Percentiles rank a stretch among this genome's conserved stretches.
Evolutionary conservation across 1,284 basidiomycete species (phyloP).

Genomic region (Neonothopanus nambi): DNA sequence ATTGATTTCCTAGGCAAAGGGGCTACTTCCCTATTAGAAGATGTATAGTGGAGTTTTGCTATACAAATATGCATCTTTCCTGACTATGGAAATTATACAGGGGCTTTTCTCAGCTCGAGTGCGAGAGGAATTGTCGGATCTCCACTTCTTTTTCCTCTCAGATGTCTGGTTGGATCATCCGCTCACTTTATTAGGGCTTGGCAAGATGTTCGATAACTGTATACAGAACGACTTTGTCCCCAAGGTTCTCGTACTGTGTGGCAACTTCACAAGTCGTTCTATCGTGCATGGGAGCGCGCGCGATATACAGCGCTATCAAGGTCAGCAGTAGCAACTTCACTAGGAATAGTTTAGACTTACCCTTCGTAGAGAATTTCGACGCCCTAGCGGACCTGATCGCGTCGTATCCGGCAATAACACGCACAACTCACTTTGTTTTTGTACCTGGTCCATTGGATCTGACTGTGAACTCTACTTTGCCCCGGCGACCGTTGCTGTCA

Average conservation of each 20-base stretch:
- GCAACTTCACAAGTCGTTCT: constrained; percentile 88
- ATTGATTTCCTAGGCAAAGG: constrained; percentile 95
- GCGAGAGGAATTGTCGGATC: constrained; percentile 64
- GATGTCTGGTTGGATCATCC: constrained; percentile 95
- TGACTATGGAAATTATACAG: constrained; percentile 39
- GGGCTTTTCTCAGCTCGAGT: constrained; percentile 60
- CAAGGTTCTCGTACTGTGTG: constrained; percentile 89
- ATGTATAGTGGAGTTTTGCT: constrained; percentile 53
- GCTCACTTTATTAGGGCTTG: constrained; percentile 77
- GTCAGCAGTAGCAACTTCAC: constrained; percentile 37
- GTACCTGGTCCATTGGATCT: constrained; percentile 94
- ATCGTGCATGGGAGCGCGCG: constrained; percentile 77
- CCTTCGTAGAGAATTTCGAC: constrained; percentile 71
- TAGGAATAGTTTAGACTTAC: constrained; percentile 9
- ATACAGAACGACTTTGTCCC: constrained; percentile 86
- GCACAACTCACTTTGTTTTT: constrained; percentile 87
- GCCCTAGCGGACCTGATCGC: constrained; percentile 83
- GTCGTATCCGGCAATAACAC: constrained; percentile 76
- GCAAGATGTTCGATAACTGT: constrained; percentile 89
- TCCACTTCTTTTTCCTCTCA: constrained; percentile 94
- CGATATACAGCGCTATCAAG: constrained; percentile 83
- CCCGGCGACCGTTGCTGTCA: constrained; percentile 78
- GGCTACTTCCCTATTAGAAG: constrained; percentile 88
- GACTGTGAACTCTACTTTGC: constrained; percentile 74
- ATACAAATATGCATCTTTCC: background rate